Conservation (phyloP, 371 early-diverging fungal species). For the Apophysomyces sp. region DNA sequence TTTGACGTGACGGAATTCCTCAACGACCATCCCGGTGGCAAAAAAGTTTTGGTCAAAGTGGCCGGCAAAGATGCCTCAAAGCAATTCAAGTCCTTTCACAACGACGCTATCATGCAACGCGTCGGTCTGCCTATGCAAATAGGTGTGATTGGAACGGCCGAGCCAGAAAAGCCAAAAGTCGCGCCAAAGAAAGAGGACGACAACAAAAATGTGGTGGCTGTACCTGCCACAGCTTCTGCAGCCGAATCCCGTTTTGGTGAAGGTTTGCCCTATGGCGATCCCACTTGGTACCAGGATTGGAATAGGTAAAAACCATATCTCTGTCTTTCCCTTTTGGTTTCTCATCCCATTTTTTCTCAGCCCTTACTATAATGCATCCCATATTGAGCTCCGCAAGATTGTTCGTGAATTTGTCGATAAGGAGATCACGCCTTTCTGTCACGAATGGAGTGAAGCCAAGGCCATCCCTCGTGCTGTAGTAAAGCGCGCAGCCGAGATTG, state of each 20-base stretch:
- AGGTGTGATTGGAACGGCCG: conserved; percentile 60
- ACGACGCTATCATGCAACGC: conserved; percentile 58
- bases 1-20: conserved; percentile 89
- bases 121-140: conserved; percentile 62
- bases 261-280: conserved; percentile 80
- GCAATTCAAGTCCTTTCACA: conserved; percentile 88
- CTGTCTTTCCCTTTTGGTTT: background rate
- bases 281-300: conserved; percentile 82
- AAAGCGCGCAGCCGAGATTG: conserved; percentile 67
- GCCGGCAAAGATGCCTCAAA: conserved; percentile 89
- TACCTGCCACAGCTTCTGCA: background rate
- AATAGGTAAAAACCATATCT: conserved; percentile 35
- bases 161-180: conserved; percentile 21
- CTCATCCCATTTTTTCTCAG: conserved; percentile 19
- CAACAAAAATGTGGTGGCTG: too few species aligned
- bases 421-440: conserved; percentile 78
- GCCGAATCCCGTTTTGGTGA: conserved; percentile 61
- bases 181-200: too few species aligned
- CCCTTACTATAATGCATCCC: conserved; percentile 79
- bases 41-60: conserved; percentile 74
- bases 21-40: conserved; percentile 87
- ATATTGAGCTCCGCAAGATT: conserved; percentile 64
- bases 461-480: conserved; percentile 69
- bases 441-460: conserved; percentile 88
- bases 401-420: conserved; percentile 76